Evolutionary conservation across 768 basidiomycete genomes (phyloP), one percentile per base, ranked within the genome.

Genomic region (Erythrobasidium yunnanense): DNA sequence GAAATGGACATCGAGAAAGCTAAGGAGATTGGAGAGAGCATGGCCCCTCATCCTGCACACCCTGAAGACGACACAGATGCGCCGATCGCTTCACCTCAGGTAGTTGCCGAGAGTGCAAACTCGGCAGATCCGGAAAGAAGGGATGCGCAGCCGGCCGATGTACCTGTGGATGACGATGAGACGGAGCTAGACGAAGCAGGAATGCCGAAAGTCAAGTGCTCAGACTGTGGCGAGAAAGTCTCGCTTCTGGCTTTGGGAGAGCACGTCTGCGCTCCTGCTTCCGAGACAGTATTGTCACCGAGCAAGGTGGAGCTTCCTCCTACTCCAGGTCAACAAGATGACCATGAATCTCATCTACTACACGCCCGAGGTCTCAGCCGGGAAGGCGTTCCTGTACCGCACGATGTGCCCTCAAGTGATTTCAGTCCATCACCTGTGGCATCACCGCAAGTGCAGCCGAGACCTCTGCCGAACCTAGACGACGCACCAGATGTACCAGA

Each of bases 191-290:
- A 66, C 20, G 56, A 66, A 45, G 57, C 42, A n/a, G 60, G 60
- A 5, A 67, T 67, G 62, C 66, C 66, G 2, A 58, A 62, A 18
- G 66, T 67, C 34, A 67, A 63, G 27, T 67, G 66, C 32, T 65
- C 66, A 4, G 66, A 67, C 35, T 67, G 62, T 35, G 66, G 66
- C 11, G 23, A 22, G 18, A 50, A 65, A 22, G 66, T 67, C 7
- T 34, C 45, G 25, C 23, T 67, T n/a, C 13, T 62, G 30, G 32
- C 50, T 4, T 25, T 67, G 25, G 55, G 25, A n/a, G 66, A 67
- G 23, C 66, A 67, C 27, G 30, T 60, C 23, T 67, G 66, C 47
- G 27, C 66, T 7, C 30, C 67, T 11, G 18, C 34, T 30, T 22
- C 66, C 17, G 45, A 54, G 4, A 18, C 56, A 4, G 56, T 18